Conservation (phyloP, 257 asterid species). For the Capsicum rhomboideum region DNA sequence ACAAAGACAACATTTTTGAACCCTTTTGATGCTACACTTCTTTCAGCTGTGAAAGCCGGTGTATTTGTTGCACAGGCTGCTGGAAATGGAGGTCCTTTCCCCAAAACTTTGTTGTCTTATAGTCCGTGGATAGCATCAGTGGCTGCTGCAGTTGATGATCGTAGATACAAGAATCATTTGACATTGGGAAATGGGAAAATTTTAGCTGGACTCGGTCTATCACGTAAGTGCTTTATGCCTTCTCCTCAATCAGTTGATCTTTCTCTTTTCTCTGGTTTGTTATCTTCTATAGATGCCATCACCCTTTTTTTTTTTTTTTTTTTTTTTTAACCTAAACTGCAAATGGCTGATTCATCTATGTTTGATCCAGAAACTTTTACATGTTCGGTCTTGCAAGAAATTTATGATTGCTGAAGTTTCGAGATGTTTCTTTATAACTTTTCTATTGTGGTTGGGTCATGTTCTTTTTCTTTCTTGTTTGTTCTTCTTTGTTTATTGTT, state of each 20-base stretch:
- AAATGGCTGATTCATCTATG: background rate
- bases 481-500: background rate
- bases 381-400: background rate
- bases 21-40: slow-evolving; percentile 93
- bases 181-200: slow-evolving; percentile 84
- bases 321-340: background rate
- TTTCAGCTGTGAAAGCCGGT: slow-evolving; percentile 95
- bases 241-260: background rate
- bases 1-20: slow-evolving; percentile 89
- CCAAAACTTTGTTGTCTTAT: slow-evolving; percentile 85
- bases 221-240: slow-evolving; percentile 56
- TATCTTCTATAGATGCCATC: background rate
- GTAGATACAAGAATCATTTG: slow-evolving; percentile 91
- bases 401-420: background rate
- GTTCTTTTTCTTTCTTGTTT: background rate
- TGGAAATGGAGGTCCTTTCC: slow-evolving; percentile 98
- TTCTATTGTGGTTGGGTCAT: background rate
- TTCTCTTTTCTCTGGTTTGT: background rate
- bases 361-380: background rate
- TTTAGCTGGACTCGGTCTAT: slow-evolving; percentile 76
- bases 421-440: background rate
- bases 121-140: slow-evolving; percentile 98
- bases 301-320: background rate
- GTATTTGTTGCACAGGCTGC: slow-evolving; percentile 96
- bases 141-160: slow-evolving; percentile 98